These are phyloP conservation scores for Kluyveromyces nonfermentans DNA, from an alignment of 805 yeast species.

Conservation along the genomic window DNA sequence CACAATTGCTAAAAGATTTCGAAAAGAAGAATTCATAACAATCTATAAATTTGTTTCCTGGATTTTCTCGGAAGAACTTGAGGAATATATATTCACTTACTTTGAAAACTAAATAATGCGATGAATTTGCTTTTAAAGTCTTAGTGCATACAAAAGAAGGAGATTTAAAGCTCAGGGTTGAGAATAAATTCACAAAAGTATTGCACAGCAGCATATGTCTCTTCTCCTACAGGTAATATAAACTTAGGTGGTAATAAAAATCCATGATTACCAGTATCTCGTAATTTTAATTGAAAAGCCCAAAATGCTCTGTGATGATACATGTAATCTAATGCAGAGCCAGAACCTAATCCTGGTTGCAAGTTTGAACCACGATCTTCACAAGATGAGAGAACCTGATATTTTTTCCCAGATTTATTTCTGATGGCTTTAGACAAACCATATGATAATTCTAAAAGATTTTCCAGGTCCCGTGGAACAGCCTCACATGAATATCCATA, in stretches of 20 bases:
- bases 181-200: conserved; percentile 53
- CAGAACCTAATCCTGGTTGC: conserved; percentile 67
- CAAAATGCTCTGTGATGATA: conserved; percentile 72
- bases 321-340: conserved; percentile 75
- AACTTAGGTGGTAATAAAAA: conserved; percentile 63
- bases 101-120: no score
- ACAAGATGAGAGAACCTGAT: conserved; percentile 70
- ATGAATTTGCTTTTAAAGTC: background rate
- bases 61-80: no score
- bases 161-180: conserved; percentile 30
- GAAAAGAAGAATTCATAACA: background rate
- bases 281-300: conserved; percentile 75
- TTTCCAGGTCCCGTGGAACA: conserved; percentile 71
- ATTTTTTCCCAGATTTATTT: conserved; percentile 49
- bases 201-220: conserved; percentile 56
- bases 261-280: conserved; percentile 80
- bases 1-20: background rate
- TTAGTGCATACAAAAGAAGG: background rate
- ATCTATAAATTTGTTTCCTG: no score
- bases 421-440: conserved; percentile 72
- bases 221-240: conserved; percentile 70
- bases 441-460: conserved; percentile 69
- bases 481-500: conserved; percentile 72
- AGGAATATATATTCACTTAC: no score
- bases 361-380: conserved; percentile 68